These are phyloP conservation scores for Dissophora ornata DNA, from an alignment of 192 early-diverging fungal species.

Conservation along the genomic window DNA sequence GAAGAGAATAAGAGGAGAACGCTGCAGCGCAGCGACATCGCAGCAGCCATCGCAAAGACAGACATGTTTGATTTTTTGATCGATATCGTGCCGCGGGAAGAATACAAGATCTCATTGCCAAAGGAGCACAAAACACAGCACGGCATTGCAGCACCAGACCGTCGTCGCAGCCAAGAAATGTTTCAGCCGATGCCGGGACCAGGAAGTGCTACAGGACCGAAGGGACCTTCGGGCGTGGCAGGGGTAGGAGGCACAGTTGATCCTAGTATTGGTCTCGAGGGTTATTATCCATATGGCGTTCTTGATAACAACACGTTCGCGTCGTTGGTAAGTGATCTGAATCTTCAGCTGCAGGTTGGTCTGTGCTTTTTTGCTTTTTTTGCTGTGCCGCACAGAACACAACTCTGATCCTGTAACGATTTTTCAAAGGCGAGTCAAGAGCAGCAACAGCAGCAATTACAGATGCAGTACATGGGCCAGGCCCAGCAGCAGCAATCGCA, in stretches of 20 bases:
- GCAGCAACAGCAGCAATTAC: conserved; percentile 9
- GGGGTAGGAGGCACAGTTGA: conserved; percentile 6
- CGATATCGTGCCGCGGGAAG: conserved; percentile 95
- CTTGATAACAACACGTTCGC: conserved; percentile 24
- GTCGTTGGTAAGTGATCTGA: conserved; percentile 19
- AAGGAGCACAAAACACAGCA: conserved; percentile 42
- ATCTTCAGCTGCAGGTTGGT: neutral
- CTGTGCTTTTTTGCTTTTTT: conserved; percentile 6
- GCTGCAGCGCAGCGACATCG: conserved; percentile 91
- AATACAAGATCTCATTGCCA: conserved; percentile 61
- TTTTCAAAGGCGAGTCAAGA: too few relatives aligned
- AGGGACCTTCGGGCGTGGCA: conserved; percentile 6
- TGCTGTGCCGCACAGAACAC: too few relatives aligned
- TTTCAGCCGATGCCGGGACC: conserved; percentile 31
- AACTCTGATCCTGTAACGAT: too few relatives aligned
- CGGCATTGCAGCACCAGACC: conserved; percentile 11
- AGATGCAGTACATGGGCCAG: conserved; percentile 13
- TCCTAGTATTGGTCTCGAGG: conserved; percentile 9
- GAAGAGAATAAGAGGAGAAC: conserved; percentile 98
- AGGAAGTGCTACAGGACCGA: conserved; percentile 7
- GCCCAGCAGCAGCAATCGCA: conserved; percentile 15
- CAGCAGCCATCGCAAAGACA: conserved; percentile 85
- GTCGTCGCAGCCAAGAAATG: conserved; percentile 35
- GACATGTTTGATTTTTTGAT: conserved; percentile 99
- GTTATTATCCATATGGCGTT: conserved; percentile 33